Evolutionary conservation across 2,329 filamentous ascomycete genomes (phyloP), one percentile per base, ranked within the genome.

Genomic region (Hymenoscyphus repandus): DNA sequence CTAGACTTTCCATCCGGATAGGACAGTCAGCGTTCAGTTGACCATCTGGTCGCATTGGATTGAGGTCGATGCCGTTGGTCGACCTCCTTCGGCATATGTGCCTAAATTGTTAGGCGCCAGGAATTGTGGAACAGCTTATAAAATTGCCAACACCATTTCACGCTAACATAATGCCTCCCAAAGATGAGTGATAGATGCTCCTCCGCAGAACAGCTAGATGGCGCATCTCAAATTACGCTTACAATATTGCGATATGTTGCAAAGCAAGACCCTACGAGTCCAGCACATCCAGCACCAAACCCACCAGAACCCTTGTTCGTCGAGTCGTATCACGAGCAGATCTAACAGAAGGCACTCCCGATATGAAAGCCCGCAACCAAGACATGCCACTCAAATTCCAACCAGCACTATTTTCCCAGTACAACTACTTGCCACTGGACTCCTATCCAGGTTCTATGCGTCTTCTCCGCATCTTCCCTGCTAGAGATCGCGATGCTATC

Each of bases 401-500:
- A 27, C 22, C 22, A 5, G 5, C 10, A 11, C 10, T 5, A 3
- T n/a, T 40, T 20, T 31, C 44, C 6, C 10, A 49, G 32, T 60
- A 53, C 33, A 27, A 49, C 7, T 60, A 60, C 45, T 27, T 30
- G 6, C 51, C 54, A 2, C 50, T 60, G 6, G 46, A 49, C 20
- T n/a, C 43, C 13, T 20, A 42, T 1, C 47, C 32, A 9, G 36
- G 50, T 13, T 55, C 45, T 17, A 60, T 56, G 17, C 52, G 52
- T 12, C 52, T 57, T 11, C 49, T 60, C 13, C 49, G 49, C 15
- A 13, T 59, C 27, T 17, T 42, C 30, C 52, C 55, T 10, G 39
- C 50, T 10, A 13, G 37, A 22, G 45, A 53, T 36, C 34, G 38
- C 12, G 38, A 43, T 3, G 47, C 40, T 18, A 38, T 33, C 9